Conservation (phyloP, 2,329 filamentous ascomycete genomes). For the Phialocephala sp. region DNA sequence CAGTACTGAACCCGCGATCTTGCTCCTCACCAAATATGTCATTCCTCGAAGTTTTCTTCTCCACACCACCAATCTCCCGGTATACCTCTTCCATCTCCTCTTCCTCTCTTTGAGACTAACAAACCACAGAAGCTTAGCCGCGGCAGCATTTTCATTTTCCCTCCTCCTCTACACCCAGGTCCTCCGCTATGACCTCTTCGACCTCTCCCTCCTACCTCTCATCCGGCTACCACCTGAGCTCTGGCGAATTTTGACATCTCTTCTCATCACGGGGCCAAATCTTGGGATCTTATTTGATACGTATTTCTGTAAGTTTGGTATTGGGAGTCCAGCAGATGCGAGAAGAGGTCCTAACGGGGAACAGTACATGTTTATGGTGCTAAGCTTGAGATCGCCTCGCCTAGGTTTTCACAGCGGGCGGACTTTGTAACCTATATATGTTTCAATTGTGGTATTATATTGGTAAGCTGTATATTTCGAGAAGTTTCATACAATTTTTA, state of each 20-base stretch:
- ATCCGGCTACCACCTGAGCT: constrained; percentile 43
- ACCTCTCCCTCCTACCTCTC: constrained; percentile 15
- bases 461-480: constrained; percentile 70
- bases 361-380: constrained; percentile 67
- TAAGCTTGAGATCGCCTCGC: constrained; percentile 61
- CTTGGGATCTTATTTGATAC: constrained; percentile 64
- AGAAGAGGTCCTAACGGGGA: constrained; percentile 39
- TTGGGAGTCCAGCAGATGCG: constrained; percentile 15
- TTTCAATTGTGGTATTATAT: constrained; percentile 62
- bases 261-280: constrained; percentile 36
- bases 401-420: constrained; percentile 63
- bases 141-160: constrained; percentile 16
- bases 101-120: not conserved
- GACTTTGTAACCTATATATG: constrained; percentile 68
- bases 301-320: constrained; percentile 59
- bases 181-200: constrained; percentile 14
- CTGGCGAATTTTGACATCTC: constrained; percentile 40
- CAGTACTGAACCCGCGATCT: not conserved
- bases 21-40: constrained; percentile 13
- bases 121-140: constrained; percentile 12
- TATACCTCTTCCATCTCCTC: not conserved
- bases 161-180: constrained; percentile 13
- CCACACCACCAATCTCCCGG: constrained; percentile 21
- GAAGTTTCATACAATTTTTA: not conserved
- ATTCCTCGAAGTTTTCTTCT: constrained; percentile 15